Conservation (phyloP, 768 basidiomycete species). For the Saitozyma podzolica region DNA sequence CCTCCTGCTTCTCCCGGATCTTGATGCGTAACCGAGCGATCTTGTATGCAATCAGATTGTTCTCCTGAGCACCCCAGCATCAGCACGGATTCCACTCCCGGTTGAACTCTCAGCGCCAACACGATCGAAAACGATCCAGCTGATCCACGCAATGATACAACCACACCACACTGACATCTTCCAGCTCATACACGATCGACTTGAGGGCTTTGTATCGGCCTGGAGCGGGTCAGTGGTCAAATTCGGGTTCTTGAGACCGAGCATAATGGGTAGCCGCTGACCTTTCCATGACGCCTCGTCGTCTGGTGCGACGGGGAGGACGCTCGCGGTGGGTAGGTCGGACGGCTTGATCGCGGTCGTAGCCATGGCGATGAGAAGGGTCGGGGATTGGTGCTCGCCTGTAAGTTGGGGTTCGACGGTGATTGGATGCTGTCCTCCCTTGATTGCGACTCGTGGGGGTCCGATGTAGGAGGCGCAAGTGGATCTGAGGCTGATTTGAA, state of each 20-base stretch:
- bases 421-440: no score
- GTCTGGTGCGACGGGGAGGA: no score
- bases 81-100: not conserved
- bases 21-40: conserved; percentile 10
- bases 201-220: conserved; percentile 12
- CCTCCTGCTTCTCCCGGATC: not conserved
- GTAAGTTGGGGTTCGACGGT: no score
- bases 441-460: no score
- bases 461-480: no score
- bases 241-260: not conserved
- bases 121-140: not conserved
- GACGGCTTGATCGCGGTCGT: no score
- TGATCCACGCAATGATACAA: not conserved
- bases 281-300: no score
- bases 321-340: no score
- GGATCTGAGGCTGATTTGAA: no score
- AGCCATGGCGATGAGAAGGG: no score
- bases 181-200: conserved; percentile 15
- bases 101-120: not conserved
- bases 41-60: conserved; percentile 21
- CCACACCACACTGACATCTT: conserved; percentile 14
- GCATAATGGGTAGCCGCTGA: not conserved
- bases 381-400: no score
- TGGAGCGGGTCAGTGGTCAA: not conserved
- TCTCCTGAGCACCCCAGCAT: conserved; percentile 12